Conservation (phyloP, 1,284 basidiomycete species). For the Chiua sp. region DNA sequence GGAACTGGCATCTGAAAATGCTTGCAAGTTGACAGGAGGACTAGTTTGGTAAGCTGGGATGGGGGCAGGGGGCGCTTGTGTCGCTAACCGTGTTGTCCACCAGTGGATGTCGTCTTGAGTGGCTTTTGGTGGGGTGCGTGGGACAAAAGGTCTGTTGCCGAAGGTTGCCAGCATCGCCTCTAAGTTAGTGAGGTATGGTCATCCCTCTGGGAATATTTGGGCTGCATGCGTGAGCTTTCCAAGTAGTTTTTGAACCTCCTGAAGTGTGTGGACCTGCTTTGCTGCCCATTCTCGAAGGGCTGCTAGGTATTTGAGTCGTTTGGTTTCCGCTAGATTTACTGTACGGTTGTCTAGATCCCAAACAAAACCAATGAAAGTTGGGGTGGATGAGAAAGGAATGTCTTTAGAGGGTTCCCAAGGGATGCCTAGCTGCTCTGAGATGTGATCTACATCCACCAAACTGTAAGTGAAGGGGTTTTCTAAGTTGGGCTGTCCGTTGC, state of each 20-base stretch:
- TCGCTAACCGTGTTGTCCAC: not conserved
- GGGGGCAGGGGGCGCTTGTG: not conserved
- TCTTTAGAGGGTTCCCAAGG: constrained; percentile 1
- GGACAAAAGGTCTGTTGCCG: not conserved
- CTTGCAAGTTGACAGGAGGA: not conserved
- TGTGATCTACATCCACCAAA: not conserved
- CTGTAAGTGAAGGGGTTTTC: not conserved
- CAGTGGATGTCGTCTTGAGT: constrained; percentile 3
- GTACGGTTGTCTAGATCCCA: not conserved
- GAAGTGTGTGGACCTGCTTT: not conserved
- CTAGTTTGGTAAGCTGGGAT: not conserved
- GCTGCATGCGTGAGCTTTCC: constrained; percentile 2
- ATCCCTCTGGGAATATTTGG: not conserved
- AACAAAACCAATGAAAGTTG: not conserved
- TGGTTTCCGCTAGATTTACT: not conserved
- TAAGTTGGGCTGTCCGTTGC: no score
- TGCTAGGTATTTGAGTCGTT: not conserved
- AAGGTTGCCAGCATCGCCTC: constrained; percentile 4
- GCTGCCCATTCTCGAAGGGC: not conserved
- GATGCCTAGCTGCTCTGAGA: not conserved
- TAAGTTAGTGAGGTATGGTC: not conserved
- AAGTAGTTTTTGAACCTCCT: not conserved
- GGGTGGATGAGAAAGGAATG: not conserved
- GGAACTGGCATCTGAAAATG: not conserved
- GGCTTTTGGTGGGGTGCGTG: not conserved